Evolutionary conservation across 2,329 filamentous ascomycete genomes (phyloP).

Genomic region (Paecilomyces sp.): DNA sequence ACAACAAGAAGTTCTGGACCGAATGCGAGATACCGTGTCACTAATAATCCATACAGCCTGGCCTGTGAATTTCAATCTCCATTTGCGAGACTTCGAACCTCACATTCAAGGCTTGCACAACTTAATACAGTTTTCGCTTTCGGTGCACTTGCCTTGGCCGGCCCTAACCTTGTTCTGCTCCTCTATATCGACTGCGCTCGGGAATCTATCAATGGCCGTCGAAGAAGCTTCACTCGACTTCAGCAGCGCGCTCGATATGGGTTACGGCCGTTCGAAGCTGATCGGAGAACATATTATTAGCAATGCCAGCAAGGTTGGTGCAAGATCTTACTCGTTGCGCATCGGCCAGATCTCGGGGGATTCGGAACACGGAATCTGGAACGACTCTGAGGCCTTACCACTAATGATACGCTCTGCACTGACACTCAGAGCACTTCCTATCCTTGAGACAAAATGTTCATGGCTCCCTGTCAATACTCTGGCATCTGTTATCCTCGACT

Average conservation of each 20-base stretch:
- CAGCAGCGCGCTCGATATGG: slow-evolving; percentile 16
- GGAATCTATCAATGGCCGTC: slow-evolving; percentile 3
- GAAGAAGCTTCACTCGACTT: slow-evolving; percentile 11
- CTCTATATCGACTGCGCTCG: slow-evolving; percentile 38
- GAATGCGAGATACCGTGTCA: slow-evolving; percentile 34
- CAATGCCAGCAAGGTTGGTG: slow-evolving; percentile 16
- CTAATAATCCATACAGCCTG: slow-evolving; percentile 48
- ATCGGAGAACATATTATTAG: slow-evolving; percentile 24
- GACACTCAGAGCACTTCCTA: slow-evolving; percentile 18
- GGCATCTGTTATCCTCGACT: background rate
- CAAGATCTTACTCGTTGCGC: slow-evolving; percentile 21
- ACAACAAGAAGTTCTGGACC: slow-evolving; percentile 22
- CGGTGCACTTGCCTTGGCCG: slow-evolving; percentile 18
- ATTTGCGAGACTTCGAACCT: slow-evolving; percentile 40
- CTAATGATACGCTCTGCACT: slow-evolving; percentile 25
- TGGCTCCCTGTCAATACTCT: background rate
- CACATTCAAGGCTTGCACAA: slow-evolving; percentile 40
- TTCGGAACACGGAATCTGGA: slow-evolving; percentile 26
- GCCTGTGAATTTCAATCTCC: slow-evolving; percentile 50
- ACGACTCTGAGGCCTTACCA: slow-evolving; percentile 24
- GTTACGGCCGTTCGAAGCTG: slow-evolving; percentile 26
- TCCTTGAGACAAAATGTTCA: slow-evolving; percentile 4
- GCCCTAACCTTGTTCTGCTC: slow-evolving; percentile 45
- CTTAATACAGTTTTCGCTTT: slow-evolving; percentile 40
- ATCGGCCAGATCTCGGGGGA: slow-evolving; percentile 29